Base-by-base conservation (phyloP, 441 rosid species). In the Aquilaria agallochum region DNA sequence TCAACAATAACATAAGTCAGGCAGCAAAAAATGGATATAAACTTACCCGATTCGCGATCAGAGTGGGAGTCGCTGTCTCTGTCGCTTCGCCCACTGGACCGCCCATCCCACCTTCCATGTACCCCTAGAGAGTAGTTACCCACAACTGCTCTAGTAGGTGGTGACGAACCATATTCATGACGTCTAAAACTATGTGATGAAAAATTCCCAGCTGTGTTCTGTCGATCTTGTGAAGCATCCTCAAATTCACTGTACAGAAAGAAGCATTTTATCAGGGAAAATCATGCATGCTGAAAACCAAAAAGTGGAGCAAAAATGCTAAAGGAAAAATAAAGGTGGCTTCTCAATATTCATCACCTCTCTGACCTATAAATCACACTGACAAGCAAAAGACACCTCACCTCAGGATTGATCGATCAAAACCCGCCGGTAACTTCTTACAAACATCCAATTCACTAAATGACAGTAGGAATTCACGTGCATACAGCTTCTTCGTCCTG, bases 101-200 rank as follows among this genome's bases (percentile, higher is more conserved):
- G 89, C 68, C 82, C 78, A 62, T 95, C 99, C 97, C 99, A 92
- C 72, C 87, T 85, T 70, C 97, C 98, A 71, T 81, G 87, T 50
- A 56, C 48, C 54, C 84, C 89, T 66, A 87, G 75, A 44, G 84
- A 78, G 68, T 74, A 78, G 63, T 71, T 74, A 58, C 87, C 78
- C 2, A 69, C 53, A 62, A 92, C 98, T 70, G 92, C 98, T 77
- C 90, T 82, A 56, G 78, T 83, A 54, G 98, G 96, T 42, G 95
- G 98, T 33, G 99, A 92, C 44, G 98, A 92, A 58, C 95, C 78
- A 80, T 85, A 86, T 59, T 95, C 99, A 59, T 78, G 83, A 44
- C 83, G 85, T 69, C 90, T 84, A 58, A 67, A 86, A 69, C 75
- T 69, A 52, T 83, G 91, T 30, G 81, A 71, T 11, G 85, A 71